phyloP scores from a whole-genome alignment of 352 stramenopile species.

The Pythium angustatum region DNA sequence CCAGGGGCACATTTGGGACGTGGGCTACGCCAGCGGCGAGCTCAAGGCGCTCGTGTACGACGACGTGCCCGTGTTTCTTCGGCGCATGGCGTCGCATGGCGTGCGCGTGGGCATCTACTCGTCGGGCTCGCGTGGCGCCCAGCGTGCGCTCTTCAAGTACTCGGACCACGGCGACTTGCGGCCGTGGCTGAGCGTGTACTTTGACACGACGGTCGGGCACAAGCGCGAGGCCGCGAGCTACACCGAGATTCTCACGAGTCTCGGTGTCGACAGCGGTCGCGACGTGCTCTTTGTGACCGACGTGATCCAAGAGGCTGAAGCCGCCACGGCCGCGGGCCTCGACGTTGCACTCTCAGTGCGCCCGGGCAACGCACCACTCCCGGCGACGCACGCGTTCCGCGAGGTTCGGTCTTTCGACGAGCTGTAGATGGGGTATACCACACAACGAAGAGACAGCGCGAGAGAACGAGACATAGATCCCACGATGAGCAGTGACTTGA shows the following conservation, averaged over 20 bases:
- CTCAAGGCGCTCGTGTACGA: constrained; percentile 91
- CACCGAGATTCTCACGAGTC: constrained; percentile 76
- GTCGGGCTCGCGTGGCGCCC: constrained; percentile 87
- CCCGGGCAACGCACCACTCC: constrained; percentile 83
- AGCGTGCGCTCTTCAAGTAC: constrained; percentile 88
- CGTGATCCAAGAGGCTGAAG: constrained; percentile 82
- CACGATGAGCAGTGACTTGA: too few species aligned
- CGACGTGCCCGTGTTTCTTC: constrained; percentile 87
- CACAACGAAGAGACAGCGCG: neutral
- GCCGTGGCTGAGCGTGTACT: constrained; percentile 75
- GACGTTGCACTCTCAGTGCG: constrained; percentile 77
- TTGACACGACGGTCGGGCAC: constrained; percentile 82
- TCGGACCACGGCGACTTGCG: constrained; percentile 82
- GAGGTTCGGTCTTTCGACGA: constrained; percentile 65
- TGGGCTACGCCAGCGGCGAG: constrained; percentile 84
- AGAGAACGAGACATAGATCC: neutral
- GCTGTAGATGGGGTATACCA: constrained; percentile 32
- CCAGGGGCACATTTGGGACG: constrained; percentile 90
- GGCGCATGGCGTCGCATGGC: constrained; percentile 68
- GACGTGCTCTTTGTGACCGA: constrained; percentile 91
- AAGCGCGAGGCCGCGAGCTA: constrained; percentile 79
- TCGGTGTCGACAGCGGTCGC: constrained; percentile 74
- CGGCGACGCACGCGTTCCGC: constrained; percentile 49
- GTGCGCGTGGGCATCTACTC: constrained; percentile 94
- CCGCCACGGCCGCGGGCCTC: constrained; percentile 66